Evolutionary conservation across 306 rosid species (phyloP), one percentile per base, ranked within the genome.

Genomic region (Trifolium pratense): DNA sequence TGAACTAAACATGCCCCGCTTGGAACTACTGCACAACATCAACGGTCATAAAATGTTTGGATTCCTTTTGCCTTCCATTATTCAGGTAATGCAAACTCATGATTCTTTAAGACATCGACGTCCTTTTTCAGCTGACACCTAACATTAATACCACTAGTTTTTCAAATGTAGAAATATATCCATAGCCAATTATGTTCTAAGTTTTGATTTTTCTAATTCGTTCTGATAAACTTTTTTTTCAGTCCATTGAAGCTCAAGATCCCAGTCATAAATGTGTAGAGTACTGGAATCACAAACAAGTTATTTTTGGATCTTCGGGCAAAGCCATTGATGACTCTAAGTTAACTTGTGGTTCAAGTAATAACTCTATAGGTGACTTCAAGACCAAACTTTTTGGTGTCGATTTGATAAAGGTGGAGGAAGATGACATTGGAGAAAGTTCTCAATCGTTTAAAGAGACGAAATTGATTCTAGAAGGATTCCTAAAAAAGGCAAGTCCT

Each of bases 41-140:
- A 73, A 84, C 9, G 97, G 98, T 59, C 88, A 86, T 72, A 32
- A 74, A 80, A 90, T 93, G 98, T 93, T 93, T 77, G 98, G 98
- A 52, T 90, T 93, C 81, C 87, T 73, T 69, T 86, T 88, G 17
- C 88, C 86, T 3, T 74, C 82, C 65, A 83, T 89, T 77, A 53
- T 82, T 43, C 82, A 86, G 97, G 97, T 90, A 88, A 71, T 21
- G 52, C 63, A 42, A 62, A 78, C 52, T 66, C 67, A 7, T 32
- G 5, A 62, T 39, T 29, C 70, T 16, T 25, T 52, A 48, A 74
- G 36, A 59, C 48, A 39, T 21, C 16, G 3, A 15, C 34, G 43
- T 49, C 37, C 23, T 62, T 31, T 17, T 52, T 48, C 18, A 15
- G 21, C 62, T 20, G 60, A 59, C 37, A 71, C 21, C 66, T 25